Conservation (phyloP, 73 alveolate species). For the Paramecium bursaria region DNA sequence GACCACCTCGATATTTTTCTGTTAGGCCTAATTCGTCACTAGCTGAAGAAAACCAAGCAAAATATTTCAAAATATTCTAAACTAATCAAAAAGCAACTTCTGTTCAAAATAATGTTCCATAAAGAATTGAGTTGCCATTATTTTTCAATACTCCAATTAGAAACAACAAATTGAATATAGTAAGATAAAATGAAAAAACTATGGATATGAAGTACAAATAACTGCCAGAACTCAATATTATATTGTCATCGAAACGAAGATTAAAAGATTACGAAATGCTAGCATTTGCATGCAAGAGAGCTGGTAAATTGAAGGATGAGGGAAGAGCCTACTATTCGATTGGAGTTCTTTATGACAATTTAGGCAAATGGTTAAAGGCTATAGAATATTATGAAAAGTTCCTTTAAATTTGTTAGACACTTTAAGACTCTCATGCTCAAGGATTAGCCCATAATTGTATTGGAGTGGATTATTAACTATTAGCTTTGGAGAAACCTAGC, state of each 20-base stretch:
- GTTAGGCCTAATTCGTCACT: constrained; percentile 54
- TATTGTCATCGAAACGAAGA: constrained; percentile 80
- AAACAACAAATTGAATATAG: neutral
- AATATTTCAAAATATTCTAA: constrained; percentile 42
- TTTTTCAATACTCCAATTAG: constrained; percentile 89
- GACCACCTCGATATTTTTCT: neutral
- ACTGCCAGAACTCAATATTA: constrained; percentile 75
- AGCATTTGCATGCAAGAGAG: constrained; percentile 92
- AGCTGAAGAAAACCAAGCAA: constrained; percentile 67
- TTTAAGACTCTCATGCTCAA: constrained; percentile 88
- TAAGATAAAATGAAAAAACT: constrained; percentile 1
- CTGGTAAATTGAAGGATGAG: constrained; percentile 92
- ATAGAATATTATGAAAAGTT: constrained; percentile 81
- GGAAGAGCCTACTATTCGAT: constrained; percentile 93
- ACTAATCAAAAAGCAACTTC: constrained; percentile 36
- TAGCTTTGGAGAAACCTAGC: constrained; percentile 70
- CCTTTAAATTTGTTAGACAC: constrained; percentile 79
- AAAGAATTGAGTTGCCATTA: constrained; percentile 85
- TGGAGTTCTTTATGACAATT: constrained; percentile 87
- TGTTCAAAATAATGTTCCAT: constrained; percentile 70
- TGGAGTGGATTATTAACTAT: constrained; percentile 84
- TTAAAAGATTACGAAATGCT: constrained; percentile 86
- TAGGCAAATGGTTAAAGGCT: constrained; percentile 81
- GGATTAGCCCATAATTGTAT: constrained; percentile 92
- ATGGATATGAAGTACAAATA: constrained; percentile 20